phyloP scores from a whole-genome alignment of 192 early-diverging fungal genomes.

The Backusella sp. region DNA sequence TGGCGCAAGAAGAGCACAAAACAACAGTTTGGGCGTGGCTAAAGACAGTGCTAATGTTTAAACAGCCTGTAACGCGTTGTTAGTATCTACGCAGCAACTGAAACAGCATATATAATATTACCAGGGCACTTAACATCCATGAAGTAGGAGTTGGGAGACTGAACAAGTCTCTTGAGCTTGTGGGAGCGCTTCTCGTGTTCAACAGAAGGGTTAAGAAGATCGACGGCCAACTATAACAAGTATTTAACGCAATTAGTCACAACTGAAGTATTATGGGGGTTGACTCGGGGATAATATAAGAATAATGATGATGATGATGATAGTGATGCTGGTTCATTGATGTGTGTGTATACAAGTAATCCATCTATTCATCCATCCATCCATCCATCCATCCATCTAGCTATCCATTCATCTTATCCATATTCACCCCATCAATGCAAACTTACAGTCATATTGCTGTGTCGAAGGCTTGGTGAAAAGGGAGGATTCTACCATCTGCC shows the following conservation, averaged over 20 bases:
- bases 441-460: constrained; percentile 27
- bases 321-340: background rate
- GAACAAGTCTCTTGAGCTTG: constrained; percentile 64
- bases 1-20: constrained; percentile 92
- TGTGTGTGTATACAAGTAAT: background rate
- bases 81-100: background rate
- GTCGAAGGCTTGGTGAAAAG: constrained; percentile 24
- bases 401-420: background rate
- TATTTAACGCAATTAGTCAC: background rate
- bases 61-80: constrained; percentile 63
- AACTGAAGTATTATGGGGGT: too few species aligned
- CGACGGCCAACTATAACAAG: constrained; percentile 74
- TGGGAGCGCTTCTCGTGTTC: constrained; percentile 67
- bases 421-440: background rate
- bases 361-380: background rate
- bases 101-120: constrained; percentile 1
- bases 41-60: constrained; percentile 99
- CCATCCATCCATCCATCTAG: constrained; percentile 16
- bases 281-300: background rate
- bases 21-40: constrained; percentile 99
- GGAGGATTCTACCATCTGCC: constrained; percentile 1
- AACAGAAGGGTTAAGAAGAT: constrained; percentile 90
- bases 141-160: constrained; percentile 91
- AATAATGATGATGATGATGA: background rate
- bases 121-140: constrained; percentile 98